Base-by-base conservation (phyloP, 106 monocot species). In the Acorus calamus region DNA sequence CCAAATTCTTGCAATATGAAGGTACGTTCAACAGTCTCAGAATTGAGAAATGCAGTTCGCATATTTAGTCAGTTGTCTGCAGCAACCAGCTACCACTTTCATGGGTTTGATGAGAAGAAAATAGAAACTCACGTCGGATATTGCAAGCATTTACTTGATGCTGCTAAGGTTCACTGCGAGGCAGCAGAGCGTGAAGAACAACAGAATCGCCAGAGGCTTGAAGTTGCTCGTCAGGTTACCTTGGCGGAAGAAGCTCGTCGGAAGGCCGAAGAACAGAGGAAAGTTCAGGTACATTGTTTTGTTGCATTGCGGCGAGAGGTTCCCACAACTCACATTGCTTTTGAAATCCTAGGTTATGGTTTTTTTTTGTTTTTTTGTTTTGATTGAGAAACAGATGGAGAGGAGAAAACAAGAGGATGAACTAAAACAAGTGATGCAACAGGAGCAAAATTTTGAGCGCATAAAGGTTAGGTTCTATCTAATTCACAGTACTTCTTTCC, bases 71-170 rank as follows among this genome's bases (percentile, higher is more conserved):
- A 75, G 62, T 78, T 98, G 62, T 88, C 85, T 80, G 73, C 88
- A 28, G 79, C 80, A 10, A 77, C 83, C 14, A 77, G 72, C 64
- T 78, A 76, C 69, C 92, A 92, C 14, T 71, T 73, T 53, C 85
- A 92, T 88, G 98, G 98, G 8, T 98, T 98, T 56, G 98, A 98
- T 77, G 92, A 91, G 70, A 92, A 83, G 72, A 98, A 98, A 69
- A 88, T 92, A 55, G 79, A 77, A 42, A 98, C 88, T 4, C 98
- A 98, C 71, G 81, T 98, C 49, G 87, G 83, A 4, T 98, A 98
- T 72, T 98, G 98, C 72, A 87, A 88, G 42, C 92, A 92, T 77
- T 74, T 98, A 53, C 88, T 98, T 61, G 85, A 92, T 69, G 91
- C 91, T 69, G 98, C 98, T 45, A 92, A 92, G 68, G 81, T 88